Base-by-base conservation (phyloP, 768 basidiomycete species). In the Cystofilobasidium ferigula region DNA sequence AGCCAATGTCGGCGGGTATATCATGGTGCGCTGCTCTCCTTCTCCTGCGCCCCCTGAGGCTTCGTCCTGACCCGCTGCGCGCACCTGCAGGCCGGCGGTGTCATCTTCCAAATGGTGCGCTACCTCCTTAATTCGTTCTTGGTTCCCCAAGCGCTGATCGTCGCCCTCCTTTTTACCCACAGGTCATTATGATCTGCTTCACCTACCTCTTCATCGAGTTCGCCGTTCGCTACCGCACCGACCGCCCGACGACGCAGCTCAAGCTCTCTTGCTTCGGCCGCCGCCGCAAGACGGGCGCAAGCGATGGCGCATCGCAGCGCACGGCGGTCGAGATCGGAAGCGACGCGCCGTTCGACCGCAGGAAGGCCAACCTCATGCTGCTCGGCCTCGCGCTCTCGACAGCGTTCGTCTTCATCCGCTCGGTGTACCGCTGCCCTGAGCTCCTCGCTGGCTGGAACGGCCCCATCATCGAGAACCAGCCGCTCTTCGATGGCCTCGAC, bases 141-240 rank as follows among this genome's bases (percentile, higher is more conserved):
- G n/a, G n/a, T n/a, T n/a, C n/a, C n/a, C n/a, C n/a, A n/a, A n/a
- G n/a, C n/a, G n/a, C 7, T 42, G 10, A 12, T 6, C 40, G 14
- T 3, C 5, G 40, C 40, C 35, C 53, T 63, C 32, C 36, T 34
- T 20, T 28, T 40, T 16, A 22, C 54, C 13, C 40, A 18, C 40
- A 42, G 40, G 80, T 77, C 38, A 78, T 80, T n/a, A 78, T 83
- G 61, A 70, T 74, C 8, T 67, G 78, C 28, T 82, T 79, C 73
- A 74, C 76, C 57, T 36, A 75, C 18, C 75, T 79, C 61, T 77
- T 80, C 0, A 48, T 72, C 56, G 82, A 83, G 70, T 82, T 80
- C 74, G 71, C 81, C 69, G 45, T 76, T 12, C 77, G 81, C 57
- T 80, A 77, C 70, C 53, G 72, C 57, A 68, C 70, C 20, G 66